A percentile compares a stretch with the other conserved stretches of the same genome.
Evolutionary conservation across 345 rosid species (phyloP).

Genomic region (Gossypium longicalyx): DNA sequence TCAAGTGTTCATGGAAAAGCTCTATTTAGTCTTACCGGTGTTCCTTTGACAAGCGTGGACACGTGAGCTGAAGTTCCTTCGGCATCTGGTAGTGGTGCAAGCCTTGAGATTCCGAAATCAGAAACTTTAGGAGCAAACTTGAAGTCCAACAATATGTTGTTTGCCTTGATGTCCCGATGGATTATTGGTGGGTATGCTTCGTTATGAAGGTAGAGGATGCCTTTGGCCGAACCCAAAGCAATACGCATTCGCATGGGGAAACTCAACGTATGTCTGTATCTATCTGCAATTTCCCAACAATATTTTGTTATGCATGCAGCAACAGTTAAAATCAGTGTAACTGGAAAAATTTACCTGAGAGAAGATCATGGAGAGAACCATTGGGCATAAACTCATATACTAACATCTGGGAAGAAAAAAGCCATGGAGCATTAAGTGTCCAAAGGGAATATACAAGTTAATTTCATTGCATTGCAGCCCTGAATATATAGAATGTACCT

Average conservation of each 20-base stretch:
- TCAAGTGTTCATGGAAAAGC: neutral
- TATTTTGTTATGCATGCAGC: neutral
- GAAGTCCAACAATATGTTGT: constrained; percentile 44
- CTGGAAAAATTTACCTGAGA: constrained; percentile 29
- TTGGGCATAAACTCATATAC: constrained; percentile 54
- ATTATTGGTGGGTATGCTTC: constrained; percentile 57
- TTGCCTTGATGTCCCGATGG: constrained; percentile 49
- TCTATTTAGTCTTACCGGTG: constrained; percentile 30
- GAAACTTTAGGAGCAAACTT: constrained; percentile 48
- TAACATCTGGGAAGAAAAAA: constrained; percentile 35
- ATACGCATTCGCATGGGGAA: constrained; percentile 30
- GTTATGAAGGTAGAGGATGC: constrained; percentile 47
- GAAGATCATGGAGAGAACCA: constrained; percentile 45
- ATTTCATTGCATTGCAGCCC: neutral
- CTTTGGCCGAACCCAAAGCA: constrained; percentile 46
- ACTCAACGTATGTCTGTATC: constrained; percentile 24
- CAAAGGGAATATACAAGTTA: neutral
- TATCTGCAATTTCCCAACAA: constrained; percentile 22
- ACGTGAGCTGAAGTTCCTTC: constrained; percentile 34
- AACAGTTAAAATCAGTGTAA: neutral
- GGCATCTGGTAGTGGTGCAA: constrained; percentile 30
- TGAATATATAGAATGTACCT: constrained; percentile 20
- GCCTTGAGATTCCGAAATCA: constrained; percentile 56
- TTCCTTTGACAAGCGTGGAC: constrained; percentile 46
- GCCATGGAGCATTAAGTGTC: neutral